Conservation (phyloP, 73 alveolate species). For the Tetrahymena thermophila region DNA sequence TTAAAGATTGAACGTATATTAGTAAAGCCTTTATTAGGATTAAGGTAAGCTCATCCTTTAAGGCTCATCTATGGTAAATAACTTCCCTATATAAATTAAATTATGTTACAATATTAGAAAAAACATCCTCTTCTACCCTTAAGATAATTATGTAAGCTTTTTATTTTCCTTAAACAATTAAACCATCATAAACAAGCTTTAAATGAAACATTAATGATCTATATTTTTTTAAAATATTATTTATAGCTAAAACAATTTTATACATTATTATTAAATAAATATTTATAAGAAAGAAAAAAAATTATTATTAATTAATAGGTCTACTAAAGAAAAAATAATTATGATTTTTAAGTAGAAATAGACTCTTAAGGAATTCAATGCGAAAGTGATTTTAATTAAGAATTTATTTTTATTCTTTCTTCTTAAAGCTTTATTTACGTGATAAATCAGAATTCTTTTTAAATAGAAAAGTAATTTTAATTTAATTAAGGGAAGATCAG, state of each 20-base stretch:
- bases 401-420: not conserved
- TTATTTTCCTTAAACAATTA: too few species aligned
- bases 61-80: not conserved
- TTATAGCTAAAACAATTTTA: too few species aligned
- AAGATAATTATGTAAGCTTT: not conserved
- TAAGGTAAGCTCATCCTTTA: not conserved
- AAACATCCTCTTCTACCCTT: not conserved
- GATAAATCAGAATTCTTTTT: not conserved
- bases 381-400: not conserved
- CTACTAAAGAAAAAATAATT: not conserved
- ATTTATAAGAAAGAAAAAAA: too few species aligned
- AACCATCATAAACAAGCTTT: too few species aligned
- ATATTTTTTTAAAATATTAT: too few species aligned
- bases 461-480: not conserved
- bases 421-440: not conserved
- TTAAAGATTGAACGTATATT: not conserved
- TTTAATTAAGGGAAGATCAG: not conserved
- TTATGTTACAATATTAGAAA: not conserved
- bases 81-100: not conserved
- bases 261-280: too few species aligned
- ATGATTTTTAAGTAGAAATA: not conserved
- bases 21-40: not conserved
- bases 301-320: not conserved
- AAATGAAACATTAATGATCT: too few species aligned
- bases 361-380: not conserved